phyloP scores from a whole-genome alignment of 2,329 filamentous ascomycete genomes.

The Aspergillus cejpii region DNA sequence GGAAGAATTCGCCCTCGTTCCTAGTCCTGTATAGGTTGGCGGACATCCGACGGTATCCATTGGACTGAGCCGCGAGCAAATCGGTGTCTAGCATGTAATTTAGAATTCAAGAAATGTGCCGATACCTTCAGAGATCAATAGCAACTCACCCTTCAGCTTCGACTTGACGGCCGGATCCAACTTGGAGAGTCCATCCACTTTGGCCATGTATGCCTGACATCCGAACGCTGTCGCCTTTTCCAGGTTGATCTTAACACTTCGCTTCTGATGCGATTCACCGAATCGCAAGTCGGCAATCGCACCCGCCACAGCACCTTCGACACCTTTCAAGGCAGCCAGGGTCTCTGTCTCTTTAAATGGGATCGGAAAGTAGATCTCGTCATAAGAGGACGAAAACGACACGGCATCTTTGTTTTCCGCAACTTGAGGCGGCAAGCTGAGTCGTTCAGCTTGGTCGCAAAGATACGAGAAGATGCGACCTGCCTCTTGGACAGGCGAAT shows the following conservation, averaged over 20 bases:
- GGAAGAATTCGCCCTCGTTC: slow-evolving; percentile 61
- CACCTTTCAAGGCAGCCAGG: slow-evolving; percentile 51
- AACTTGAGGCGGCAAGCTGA: slow-evolving; percentile 30
- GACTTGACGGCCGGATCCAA: slow-evolving; percentile 34
- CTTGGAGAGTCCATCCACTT: slow-evolving; percentile 36
- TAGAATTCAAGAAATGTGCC: neutral
- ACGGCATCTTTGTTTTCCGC: slow-evolving; percentile 29
- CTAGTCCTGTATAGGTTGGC: slow-evolving; percentile 66
- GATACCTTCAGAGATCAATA: no score
- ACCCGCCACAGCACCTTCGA: slow-evolving; percentile 56
- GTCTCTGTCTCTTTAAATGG: slow-evolving; percentile 51
- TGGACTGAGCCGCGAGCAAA: slow-evolving; percentile 62
- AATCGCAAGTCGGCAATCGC: slow-evolving; percentile 52
- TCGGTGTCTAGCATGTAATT: slow-evolving; percentile 56
- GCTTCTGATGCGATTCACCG: slow-evolving; percentile 36
- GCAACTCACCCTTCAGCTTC: slow-evolving; percentile 32
- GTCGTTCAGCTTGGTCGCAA: slow-evolving; percentile 30
- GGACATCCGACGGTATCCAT: slow-evolving; percentile 63
- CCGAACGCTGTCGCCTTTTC: slow-evolving; percentile 38
- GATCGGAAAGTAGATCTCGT: slow-evolving; percentile 38
- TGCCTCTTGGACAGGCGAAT: slow-evolving; percentile 34
- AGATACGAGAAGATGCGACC: slow-evolving; percentile 34
- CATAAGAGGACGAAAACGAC: slow-evolving; percentile 32
- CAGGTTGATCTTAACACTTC: slow-evolving; percentile 32
- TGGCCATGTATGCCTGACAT: slow-evolving; percentile 40